Base-by-base conservation (phyloP, 2,329 filamentous ascomycete genomes). In the Bipolaris oryzae region DNA sequence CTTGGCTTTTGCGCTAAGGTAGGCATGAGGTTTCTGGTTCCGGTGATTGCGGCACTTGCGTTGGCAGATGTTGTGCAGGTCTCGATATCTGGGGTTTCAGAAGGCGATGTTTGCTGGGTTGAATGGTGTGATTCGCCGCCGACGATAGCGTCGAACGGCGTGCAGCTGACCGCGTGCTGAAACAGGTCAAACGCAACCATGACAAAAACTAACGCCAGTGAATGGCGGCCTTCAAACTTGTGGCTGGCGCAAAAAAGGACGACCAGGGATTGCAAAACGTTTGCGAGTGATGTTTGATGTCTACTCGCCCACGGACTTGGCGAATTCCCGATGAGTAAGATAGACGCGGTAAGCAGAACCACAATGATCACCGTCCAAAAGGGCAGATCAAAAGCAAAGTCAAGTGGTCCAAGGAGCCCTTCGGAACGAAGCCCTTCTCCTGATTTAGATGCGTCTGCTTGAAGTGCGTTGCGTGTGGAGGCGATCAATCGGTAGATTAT, bases 151-250 rank as follows among this genome's bases (percentile, higher is more conserved):
- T 61, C 60, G 46, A 37, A 33, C 45, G 50, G 44, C 44, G 23
- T 18, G 25, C 42, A 51, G 51, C 56, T 52, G 42, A 64, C 16
- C 16, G 54, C 55, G 37, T 58, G 58, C 58, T 69, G 68, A 58
- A 70, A 68, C 57, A 66, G 64, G 57, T 74, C 70, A 52, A 73
- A 73, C 54, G 63, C 67, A 41, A 67, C 66, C 69, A 74, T 72
- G 62, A 73, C 68, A 57, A 73, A 61, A 35, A 66, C 60, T 38
- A 63, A 58, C 20, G 68, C 61, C 25, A 72, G 39, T 49, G 69
- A 53, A 56, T 73, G 66, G 44, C 62, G 55, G 28, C 62, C 52
- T 13, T 61, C 62, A 34, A 64, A 23, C 38, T 42, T 52, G 41
- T 69, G 65, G 45, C 63, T 60, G 31, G 61, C 65, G 53, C 70